Base-by-base conservation (phyloP, 352 stramenopile genomes). In the Pythium phragmiticola region DNA sequence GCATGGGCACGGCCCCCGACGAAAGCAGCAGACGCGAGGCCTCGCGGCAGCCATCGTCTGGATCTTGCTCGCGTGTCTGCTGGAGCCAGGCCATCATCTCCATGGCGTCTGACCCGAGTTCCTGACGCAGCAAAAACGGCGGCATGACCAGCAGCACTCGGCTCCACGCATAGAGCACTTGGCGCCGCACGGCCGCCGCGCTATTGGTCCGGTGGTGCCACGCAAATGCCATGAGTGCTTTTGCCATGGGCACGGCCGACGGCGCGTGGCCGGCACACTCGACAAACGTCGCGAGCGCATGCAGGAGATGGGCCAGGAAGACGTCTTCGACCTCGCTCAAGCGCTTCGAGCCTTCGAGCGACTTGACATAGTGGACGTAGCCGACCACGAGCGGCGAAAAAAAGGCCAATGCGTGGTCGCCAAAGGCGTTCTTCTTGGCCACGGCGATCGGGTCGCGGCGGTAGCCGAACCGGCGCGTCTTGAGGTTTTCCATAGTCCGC, bases 311-410 rank as follows among this genome's bases (percentile, higher is more conserved):
- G 1, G 84, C 80, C 14, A 93, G 60, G 47, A 93, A 88, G 16
- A 84, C 73, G 49, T 82, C 72, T 46, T 93, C 84, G 3, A 93
- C 54, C 36, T 92, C 83, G 17, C 63, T 82, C 45, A 75, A 54
- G 4, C 66, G 37, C 45, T 72, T 68, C 3, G 48, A 30, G 6
- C 37, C 39, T 28, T 70, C 17, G 53, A 84, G 66, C 28, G 72
- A 60, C 7, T 67, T 76, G 30, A 76, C 58, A 55, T 85, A 93
- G 49, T 87, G 68, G 21, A 87, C 63, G 62, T 90, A 93, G 2
- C 84, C 82, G 49, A 89, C 88, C 4, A 93, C 52, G 43, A 93
- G 45, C 16, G 84, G 82, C n/a, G 78, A 88, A 63, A 93, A 93
- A 60, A 93, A 93, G 21, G 58, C 54, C 26, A 90, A 56, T 4